These are phyloP conservation scores for Spergularia azorica DNA, from an alignment of 179 eudicot genomes.

Conservation along the genomic window DNA sequence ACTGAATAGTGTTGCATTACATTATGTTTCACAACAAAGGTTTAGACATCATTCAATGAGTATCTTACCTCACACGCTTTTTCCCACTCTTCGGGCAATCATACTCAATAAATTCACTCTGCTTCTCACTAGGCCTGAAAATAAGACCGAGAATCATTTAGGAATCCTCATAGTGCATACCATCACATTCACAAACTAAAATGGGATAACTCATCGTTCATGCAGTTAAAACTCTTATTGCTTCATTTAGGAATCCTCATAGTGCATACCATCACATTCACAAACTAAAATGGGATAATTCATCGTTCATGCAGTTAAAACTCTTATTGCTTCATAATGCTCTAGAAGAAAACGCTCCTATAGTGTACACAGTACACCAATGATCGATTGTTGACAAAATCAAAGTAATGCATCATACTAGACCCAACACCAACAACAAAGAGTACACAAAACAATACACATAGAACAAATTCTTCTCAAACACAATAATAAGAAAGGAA, in stretches of 20 bases:
- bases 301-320: neutral
- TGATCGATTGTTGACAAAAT: neutral
- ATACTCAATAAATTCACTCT: constrained; percentile 36
- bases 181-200: neutral
- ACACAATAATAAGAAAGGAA: neutral
- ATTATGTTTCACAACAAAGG: constrained; percentile 5
- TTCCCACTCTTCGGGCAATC: constrained; percentile 39
- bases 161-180: neutral
- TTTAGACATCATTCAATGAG: constrained; percentile 21
- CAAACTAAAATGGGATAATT: neutral
- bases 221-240: too few species aligned
- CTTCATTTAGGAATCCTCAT: neutral
- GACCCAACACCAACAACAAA: neutral
- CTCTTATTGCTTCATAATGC: neutral
- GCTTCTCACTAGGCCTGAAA: constrained; percentile 51
- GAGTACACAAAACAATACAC: neutral
- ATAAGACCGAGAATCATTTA: neutral
- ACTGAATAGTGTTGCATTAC: constrained; percentile 4
- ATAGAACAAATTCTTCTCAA: too few species aligned
- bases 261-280: neutral
- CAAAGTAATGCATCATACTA: neutral
- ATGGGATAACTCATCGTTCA: neutral
- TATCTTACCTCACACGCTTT: constrained; percentile 74
- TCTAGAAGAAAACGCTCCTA: neutral
- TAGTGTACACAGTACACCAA: neutral